Evolutionary conservation across 805 yeast genomes (phyloP), one percentile per base, ranked within the genome.

Genomic region (Suhomyces sp.): DNA sequence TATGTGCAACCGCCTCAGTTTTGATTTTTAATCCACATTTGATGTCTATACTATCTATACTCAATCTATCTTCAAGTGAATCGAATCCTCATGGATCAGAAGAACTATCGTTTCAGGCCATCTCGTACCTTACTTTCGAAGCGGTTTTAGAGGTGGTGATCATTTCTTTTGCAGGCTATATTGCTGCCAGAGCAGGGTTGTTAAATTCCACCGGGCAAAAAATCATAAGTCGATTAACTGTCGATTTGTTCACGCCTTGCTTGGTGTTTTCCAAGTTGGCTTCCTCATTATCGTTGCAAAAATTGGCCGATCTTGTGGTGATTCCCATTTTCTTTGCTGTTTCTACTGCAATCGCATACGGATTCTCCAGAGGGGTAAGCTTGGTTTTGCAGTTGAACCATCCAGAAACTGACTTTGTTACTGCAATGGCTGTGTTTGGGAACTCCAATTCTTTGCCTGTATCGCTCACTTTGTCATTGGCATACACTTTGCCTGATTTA

Each of bases 351-450:
- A 85, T 91, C 17, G 85, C 97, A 1, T 85, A 73, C 60, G 21
- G 72, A 8, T 83, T 90, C 33, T 87, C 97, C 6, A 70, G 72
- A 27, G 25, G 81, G 20, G 78, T 84, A 40, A 75, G 89, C 3
- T 65, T 68, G 12, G 56, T 83, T 43, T 66, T 91, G 55, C 62
- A 69, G 6, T 72, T 94, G 60, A 87, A 87, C 60, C 81, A 74
- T 46, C 82, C 88, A 12, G 97, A 94, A 69, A 65, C 89, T 3
- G 92, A 93, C 71, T 93, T 89, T 62, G 97, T 94, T 47, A 87
- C 96, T 20, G 98, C 97, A 2, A 94, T 94, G 96, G 90, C 94
- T 2, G 97, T 92, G 5, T 93, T 93, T 71, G 98, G 97, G 49
- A 94, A 93, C 71, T 89, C 97, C 43, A 93, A 93, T 74, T 88